These are phyloP conservation scores for Solanum appendiculatum DNA, from an alignment of 257 asterid genomes.

Conservation along the genomic window DNA sequence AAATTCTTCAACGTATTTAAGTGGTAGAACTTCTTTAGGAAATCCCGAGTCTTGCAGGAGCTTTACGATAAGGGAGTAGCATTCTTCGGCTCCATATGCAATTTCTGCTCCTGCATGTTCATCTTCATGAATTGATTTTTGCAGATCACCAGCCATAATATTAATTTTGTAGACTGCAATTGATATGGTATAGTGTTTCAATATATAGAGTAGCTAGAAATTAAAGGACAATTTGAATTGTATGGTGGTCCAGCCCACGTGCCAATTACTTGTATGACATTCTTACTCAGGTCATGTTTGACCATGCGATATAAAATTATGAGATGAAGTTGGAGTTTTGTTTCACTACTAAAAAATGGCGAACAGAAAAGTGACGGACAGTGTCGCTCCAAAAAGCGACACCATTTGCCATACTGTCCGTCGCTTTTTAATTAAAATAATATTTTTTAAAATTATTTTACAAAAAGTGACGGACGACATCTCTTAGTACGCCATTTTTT, in stretches of 20 bases:
- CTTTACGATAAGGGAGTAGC: constrained; percentile 42
- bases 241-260: background rate
- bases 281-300: background rate
- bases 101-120: constrained; percentile 9
- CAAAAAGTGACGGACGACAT: no score
- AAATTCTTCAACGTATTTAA: constrained; percentile 74
- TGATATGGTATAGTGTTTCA: background rate
- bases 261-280: background rate
- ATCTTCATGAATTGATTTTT: constrained; percentile 16
- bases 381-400: no score
- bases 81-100: constrained; percentile 21
- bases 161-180: background rate
- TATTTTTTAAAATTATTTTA: no score
- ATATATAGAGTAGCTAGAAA: background rate
- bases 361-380: no score
- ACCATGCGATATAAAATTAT: no score
- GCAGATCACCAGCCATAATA: constrained; percentile 31
- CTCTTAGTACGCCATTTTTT: no score
- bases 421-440: no score
- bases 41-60: constrained; percentile 61
- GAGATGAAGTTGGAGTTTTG: no score
- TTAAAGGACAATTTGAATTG: background rate
- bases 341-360: no score
- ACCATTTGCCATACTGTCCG: no score
- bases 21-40: constrained; percentile 65